These are phyloP conservation scores for Aphanoascus verrucosus DNA, from an alignment of 2,329 filamentous ascomycete genomes.

Conservation along the genomic window DNA sequence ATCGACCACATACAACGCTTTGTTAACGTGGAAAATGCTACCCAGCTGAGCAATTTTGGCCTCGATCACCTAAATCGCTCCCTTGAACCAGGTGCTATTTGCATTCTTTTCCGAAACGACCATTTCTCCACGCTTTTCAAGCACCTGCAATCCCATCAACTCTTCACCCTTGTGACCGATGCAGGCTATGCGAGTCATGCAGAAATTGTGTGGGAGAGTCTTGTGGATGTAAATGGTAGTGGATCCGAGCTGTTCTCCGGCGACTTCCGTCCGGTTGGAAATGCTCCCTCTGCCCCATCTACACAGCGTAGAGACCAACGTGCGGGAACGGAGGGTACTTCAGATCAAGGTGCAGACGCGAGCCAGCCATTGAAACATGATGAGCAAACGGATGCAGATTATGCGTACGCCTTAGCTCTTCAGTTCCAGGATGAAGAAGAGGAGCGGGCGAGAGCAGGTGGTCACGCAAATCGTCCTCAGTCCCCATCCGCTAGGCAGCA, in stretches of 20 bases:
- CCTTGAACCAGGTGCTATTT: constrained; percentile 65
- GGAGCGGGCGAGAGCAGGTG: constrained; percentile 46
- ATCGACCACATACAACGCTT: constrained; percentile 77
- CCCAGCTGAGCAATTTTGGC: constrained; percentile 75
- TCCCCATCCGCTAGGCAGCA: constrained; percentile 5
- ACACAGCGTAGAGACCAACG: background rate
- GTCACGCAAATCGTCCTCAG: constrained; percentile 2
- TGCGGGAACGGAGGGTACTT: constrained; percentile 6
- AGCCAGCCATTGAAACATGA: constrained; percentile 41
- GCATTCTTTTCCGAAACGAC: constrained; percentile 92
- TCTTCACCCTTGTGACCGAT: constrained; percentile 83
- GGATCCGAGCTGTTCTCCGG: constrained; percentile 76
- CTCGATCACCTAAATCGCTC: constrained; percentile 61
- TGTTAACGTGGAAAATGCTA: constrained; percentile 59
- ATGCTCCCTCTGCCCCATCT: constrained; percentile 27
- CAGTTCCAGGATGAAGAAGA: constrained; percentile 95
- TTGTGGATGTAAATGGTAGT: constrained; percentile 78
- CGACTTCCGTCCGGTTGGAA: constrained; percentile 77
- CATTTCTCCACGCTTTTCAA: constrained; percentile 93
- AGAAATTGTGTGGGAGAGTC: constrained; percentile 91
- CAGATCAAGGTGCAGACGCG: background rate
- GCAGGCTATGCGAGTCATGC: constrained; percentile 78
- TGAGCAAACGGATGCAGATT: constrained; percentile 58
- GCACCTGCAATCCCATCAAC: constrained; percentile 62
- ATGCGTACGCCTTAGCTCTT: constrained; percentile 80